Base-by-base conservation (phyloP, 805 yeast species). In the Saccharomycopsis sp. region DNA sequence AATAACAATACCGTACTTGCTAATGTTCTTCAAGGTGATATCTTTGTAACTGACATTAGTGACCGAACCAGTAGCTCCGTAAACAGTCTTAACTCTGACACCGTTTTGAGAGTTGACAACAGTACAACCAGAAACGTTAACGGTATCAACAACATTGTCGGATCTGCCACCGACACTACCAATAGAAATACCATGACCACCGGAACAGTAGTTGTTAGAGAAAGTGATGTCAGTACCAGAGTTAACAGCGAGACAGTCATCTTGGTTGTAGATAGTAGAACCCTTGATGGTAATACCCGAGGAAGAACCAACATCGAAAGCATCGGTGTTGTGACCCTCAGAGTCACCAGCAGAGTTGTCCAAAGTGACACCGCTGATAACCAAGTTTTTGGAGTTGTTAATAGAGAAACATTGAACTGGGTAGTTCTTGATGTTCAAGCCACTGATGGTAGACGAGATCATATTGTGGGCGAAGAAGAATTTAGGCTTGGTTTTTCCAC, bases 131-230 rank as follows among this genome's bases (percentile, higher is more conserved):
- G 50, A 15, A 44, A 57, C 59, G 51, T 34, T 47, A 29, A 62
- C 61, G 16, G 51, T 53, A 9, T 60, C 24, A 20, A 60, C 64
- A 47, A 48, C 50, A 20, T 56, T 62, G 34, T 58, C 55, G 3
- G 57, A 44, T 53, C 60, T 61, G 24, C 62, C 64, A 54, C 65
- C 64, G 41, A 62, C 61, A n/a, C 60, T 54, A 23, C 65, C 64
- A 50, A 63, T 56, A 14, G 65, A 63, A 37, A 62, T 62, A 37
- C 65, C 65, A 44, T 63, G 64, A 46, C 62, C 63, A 53, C 62
- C 62, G 24, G 56, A 58, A 54, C 65, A 63, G 37, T 52, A 50
- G 40, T 62, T 63, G 48, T 54, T 58, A 29, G 23, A 16, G 53
- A 63, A 62, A 18, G 53, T 24, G 51, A 60, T 62, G 23, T 53